phyloP scores from a whole-genome alignment of 768 basidiomycete species.

The Boletus tomentosulus region DNA sequence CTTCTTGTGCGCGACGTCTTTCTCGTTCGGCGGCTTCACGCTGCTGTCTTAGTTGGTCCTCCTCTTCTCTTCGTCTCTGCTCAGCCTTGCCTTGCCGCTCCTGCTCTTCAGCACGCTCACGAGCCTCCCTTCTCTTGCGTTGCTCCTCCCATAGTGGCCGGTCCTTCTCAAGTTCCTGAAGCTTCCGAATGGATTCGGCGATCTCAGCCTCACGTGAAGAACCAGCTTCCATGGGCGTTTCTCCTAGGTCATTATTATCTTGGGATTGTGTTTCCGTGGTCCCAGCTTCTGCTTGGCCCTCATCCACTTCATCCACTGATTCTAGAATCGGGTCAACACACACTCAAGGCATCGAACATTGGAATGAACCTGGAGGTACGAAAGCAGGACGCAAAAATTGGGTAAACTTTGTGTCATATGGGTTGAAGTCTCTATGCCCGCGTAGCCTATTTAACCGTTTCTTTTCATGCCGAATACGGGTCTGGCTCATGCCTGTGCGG shows the following conservation, averaged over 20 bases:
- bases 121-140: slow-evolving; percentile 42
- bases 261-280: slow-evolving; percentile 5
- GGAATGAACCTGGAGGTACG: slow-evolving; percentile 17
- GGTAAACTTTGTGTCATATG: slow-evolving; percentile 38
- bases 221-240: slow-evolving; percentile 32
- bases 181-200: slow-evolving; percentile 61
- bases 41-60: slow-evolving; percentile 19
- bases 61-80: slow-evolving; percentile 30
- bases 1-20: slow-evolving; percentile 21
- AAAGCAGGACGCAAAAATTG: slow-evolving; percentile 31
- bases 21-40: slow-evolving; percentile 26
- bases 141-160: slow-evolving; percentile 57
- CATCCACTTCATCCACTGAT: slow-evolving; percentile 7
- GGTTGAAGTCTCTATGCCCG: slow-evolving; percentile 35
- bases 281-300: slow-evolving; percentile 7
- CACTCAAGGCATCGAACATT: neutral
- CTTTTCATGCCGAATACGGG: slow-evolving; percentile 36
- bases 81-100: slow-evolving; percentile 35
- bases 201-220: slow-evolving; percentile 41
- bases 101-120: slow-evolving; percentile 43
- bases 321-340: slow-evolving; percentile 9
- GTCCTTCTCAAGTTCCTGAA: slow-evolving; percentile 64
- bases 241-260: neutral
- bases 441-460: slow-evolving; percentile 41
- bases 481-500: slow-evolving; percentile 34